These are phyloP conservation scores for Colletotrichum sp. DNA, from an alignment of 2,329 filamentous ascomycete genomes.

Conservation along the genomic window DNA sequence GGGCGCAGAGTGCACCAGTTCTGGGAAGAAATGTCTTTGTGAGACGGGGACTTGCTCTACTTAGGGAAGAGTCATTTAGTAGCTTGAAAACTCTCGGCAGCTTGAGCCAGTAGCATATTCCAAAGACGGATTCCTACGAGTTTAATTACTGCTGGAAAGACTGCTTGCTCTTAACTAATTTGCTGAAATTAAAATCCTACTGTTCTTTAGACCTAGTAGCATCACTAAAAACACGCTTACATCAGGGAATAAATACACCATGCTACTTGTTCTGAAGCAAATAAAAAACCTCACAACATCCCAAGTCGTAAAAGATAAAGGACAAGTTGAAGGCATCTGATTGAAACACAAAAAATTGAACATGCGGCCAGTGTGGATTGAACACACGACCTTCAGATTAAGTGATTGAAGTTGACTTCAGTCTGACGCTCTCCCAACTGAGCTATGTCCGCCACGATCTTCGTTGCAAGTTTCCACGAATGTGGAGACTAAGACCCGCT, in stretches of 20 bases:
- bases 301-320: background rate
- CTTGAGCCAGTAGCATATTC: background rate
- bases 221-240: background rate
- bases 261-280: background rate
- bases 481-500: background rate
- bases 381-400: slow-evolving; percentile 22
- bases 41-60: background rate
- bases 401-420: slow-evolving; percentile 19
- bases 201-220: rapidly evolving
- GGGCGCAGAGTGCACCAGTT: background rate
- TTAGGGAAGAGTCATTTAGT: background rate
- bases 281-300: background rate
- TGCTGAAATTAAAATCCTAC: background rate
- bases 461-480: rapidly evolving
- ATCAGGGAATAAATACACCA: background rate
- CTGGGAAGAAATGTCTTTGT: background rate
- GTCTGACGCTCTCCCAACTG: slow-evolving; percentile 23
- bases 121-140: background rate
- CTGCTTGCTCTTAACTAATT: background rate
- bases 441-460: slow-evolving; percentile 19
- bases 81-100: background rate
- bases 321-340: background rate
- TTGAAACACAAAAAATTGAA: background rate
- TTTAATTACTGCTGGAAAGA: background rate
- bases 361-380: slow-evolving; percentile 21